Evolutionary conservation across 2,329 filamentous ascomycete species (phyloP), one percentile per base, ranked within the genome.

Genomic region (Plenodomus tracheiphilus): DNA sequence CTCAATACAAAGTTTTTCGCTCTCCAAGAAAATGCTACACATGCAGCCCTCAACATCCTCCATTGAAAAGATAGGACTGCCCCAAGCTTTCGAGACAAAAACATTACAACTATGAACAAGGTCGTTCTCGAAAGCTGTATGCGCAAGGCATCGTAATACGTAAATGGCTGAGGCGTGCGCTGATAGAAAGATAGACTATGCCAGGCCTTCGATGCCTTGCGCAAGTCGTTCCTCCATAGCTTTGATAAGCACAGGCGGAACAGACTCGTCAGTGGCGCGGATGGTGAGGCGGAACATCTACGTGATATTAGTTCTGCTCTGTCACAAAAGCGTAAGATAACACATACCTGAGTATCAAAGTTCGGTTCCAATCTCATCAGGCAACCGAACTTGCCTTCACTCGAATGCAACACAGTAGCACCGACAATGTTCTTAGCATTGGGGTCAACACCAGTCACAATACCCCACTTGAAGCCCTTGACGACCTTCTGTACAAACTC

Each of bases 281-380:
- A 99, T 87, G 0, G 94, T 99, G 52, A 97, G 80, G 44, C 94
- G 92, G 65, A 95, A 89, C 91, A 97, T 97, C 94, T 97, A 60
- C 8, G 53, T 3, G n/a, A 21, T 28, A 21, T 67, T 55, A 61
- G 50, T 57, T 44, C 58, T 53, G 38, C 15, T 7, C 15, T 7
- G 16, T 3, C n/a, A 20, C 2, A 6, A 10, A 16, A 10, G 2
- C 10, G 9, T 1, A 19, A 15, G n/a, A 18, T 20, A 38, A 19
- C 10, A 75, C 86, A 77, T 81, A 97, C 94, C 85, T 91, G 89
- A 56, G 88, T 93, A 57, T 84, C 82, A 67, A 92, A 93, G 76
- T 99, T 99, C 53, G 94, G 94, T 80, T 99, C 94, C 75, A 99
- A 75, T 68, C 94, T 83, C 79, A 99, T 76, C 69, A 99, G 77